Evolutionary conservation across 2,329 filamentous ascomycete species (phyloP).

Genomic region (Colletotrichum zoysiae): DNA sequence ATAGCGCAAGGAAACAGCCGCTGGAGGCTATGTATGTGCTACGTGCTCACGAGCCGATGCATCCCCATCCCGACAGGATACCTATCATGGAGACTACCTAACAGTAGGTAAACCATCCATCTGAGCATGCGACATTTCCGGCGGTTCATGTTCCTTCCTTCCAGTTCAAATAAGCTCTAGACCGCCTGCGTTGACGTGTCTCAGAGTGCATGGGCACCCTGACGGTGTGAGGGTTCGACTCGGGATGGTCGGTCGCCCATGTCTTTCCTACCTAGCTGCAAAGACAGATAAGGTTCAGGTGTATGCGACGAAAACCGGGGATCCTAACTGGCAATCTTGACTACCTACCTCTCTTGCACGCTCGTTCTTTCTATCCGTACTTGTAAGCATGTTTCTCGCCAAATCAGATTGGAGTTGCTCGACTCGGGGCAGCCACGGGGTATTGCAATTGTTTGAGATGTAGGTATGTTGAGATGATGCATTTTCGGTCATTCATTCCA

Average conservation of each 20-base stretch:
- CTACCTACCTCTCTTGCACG: background rate
- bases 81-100: background rate
- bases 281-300: conserved; percentile 6
- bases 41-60: background rate
- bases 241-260: conserved; percentile 8
- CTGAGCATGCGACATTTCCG: background rate
- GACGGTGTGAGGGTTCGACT: background rate
- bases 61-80: background rate
- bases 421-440: background rate
- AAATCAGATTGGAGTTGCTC: background rate
- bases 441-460: background rate
- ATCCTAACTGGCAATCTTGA: background rate
- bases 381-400: background rate
- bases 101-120: background rate
- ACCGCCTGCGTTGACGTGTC: background rate
- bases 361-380: background rate
- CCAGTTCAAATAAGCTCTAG: conserved; percentile 4
- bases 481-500: too few species aligned
- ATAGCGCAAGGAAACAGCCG: background rate
- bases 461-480: background rate
- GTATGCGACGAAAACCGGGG: background rate
- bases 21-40: too few species aligned
- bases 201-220: background rate
- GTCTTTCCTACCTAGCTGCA: background rate
- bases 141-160: background rate